Evolutionary conservation across 352 stramenopile species (phyloP).

Genomic region (Phytophthora pini): DNA sequence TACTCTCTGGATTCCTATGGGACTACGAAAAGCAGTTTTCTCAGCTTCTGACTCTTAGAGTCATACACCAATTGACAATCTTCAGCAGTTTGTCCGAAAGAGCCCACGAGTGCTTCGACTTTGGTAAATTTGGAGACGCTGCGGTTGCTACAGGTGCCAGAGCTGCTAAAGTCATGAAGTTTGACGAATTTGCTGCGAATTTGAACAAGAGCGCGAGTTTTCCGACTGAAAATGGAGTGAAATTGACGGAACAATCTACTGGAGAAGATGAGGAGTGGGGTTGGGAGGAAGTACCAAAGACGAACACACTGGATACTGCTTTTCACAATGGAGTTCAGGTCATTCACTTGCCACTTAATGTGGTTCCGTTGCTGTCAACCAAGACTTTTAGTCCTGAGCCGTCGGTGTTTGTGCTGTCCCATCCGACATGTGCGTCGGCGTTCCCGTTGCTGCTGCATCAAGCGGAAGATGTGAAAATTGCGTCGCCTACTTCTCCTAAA

Average conservation of each 20-base stretch:
- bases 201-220: constrained; percentile 30
- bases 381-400: constrained; percentile 50
- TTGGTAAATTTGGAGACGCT: constrained; percentile 25
- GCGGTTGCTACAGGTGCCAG: constrained; percentile 15
- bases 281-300: constrained; percentile 43
- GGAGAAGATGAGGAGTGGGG: constrained; percentile 52
- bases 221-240: constrained; percentile 10
- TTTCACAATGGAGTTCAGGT: constrained; percentile 41
- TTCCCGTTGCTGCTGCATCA: constrained; percentile 79
- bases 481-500: constrained; percentile 14
- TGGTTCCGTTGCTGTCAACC: constrained; percentile 57
- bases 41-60: constrained; percentile 45
- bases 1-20: constrained; percentile 70
- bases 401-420: constrained; percentile 76
- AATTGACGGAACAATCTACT: constrained; percentile 11
- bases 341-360: constrained; percentile 63
- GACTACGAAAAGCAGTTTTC: constrained; percentile 53
- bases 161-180: constrained; percentile 46
- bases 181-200: constrained; percentile 49
- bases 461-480: constrained; percentile 26
- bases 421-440: constrained; percentile 66
- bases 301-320: background rate
- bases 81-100: constrained; percentile 74
- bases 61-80: constrained; percentile 53
- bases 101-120: constrained; percentile 75